phyloP scores from a whole-genome alignment of 257 asterid genomes.

The Linaria vulgaris region DNA sequence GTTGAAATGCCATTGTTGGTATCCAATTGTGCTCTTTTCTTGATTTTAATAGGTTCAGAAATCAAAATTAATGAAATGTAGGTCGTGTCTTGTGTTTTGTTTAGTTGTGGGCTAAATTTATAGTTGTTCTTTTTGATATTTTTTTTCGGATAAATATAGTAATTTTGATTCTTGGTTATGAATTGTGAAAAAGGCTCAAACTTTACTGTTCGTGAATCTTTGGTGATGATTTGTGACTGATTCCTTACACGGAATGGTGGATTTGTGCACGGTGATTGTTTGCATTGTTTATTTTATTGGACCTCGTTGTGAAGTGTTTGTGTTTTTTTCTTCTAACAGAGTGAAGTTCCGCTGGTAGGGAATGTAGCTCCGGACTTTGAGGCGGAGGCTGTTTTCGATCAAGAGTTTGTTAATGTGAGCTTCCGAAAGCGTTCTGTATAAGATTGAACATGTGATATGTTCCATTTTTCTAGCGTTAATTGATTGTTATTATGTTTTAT shows the following conservation, averaged over 20 bases:
- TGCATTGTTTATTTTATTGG: not conserved
- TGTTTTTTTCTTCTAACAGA: constrained; percentile 38
- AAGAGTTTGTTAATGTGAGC: constrained; percentile 71
- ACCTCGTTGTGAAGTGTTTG: not conserved
- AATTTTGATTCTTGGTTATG: too few species aligned
- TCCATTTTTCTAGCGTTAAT: too few species aligned
- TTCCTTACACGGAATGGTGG: not conserved
- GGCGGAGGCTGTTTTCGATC: constrained; percentile 98
- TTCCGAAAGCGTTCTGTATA: not conserved
- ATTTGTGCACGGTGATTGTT: not conserved
- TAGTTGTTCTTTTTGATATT: too few species aligned
- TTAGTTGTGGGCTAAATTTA: too few species aligned
- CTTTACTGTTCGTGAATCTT: too few species aligned
- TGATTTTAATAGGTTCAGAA: not conserved
- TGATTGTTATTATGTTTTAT: too few species aligned
- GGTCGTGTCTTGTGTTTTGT: too few species aligned
- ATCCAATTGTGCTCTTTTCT: not conserved
- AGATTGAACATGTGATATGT: not conserved
- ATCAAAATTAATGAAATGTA: too few species aligned
- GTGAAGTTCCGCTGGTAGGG: constrained; percentile 85
- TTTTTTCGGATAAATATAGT: too few species aligned
- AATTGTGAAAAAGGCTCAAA: too few species aligned
- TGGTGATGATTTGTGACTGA: not conserved
- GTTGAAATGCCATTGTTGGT: not conserved
- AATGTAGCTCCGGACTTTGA: constrained; percentile 92